A percentile compares a stretch with the other conserved stretches of the same genome.
phyloP scores from a whole-genome alignment of 2,329 filamentous ascomycete genomes.

The Thermomyces lanuginosus region DNA sequence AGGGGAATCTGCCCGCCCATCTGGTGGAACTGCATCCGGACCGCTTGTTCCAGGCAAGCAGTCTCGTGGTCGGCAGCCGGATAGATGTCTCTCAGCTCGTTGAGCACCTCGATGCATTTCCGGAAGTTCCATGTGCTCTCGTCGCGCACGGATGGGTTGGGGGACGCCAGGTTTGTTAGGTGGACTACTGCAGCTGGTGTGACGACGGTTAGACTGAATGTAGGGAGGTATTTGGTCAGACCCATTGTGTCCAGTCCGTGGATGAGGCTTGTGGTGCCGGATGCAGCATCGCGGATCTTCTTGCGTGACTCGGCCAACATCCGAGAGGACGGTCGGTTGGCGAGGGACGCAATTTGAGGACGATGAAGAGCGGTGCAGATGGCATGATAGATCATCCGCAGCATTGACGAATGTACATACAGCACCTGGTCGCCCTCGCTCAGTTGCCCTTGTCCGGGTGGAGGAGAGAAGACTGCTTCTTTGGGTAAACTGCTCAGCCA shows the following conservation, averaged over 20 bases:
- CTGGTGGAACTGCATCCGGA: conserved; percentile 13
- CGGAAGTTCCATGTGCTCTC: conserved; percentile 60
- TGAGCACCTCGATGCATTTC: conserved; percentile 72
- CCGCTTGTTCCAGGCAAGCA: conserved; percentile 19
- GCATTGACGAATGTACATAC: conserved; percentile 56
- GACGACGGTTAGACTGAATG: conserved; percentile 71
- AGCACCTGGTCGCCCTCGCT: conserved; percentile 33
- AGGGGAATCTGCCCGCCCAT: conserved; percentile 15
- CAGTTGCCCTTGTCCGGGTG: conserved; percentile 44
- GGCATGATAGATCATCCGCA: conserved; percentile 83
- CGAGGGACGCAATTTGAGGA: conserved; percentile 43
- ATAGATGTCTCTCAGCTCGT: conserved; percentile 67
- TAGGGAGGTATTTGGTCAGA: conserved; percentile 61
- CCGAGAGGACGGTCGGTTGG: conserved; percentile 25
- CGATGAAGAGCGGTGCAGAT: conserved; percentile 77
- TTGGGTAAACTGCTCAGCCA: conserved; percentile 57
- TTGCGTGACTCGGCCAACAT: conserved; percentile 56
- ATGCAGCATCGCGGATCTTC: conserved; percentile 65
- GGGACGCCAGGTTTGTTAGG: conserved; percentile 68
- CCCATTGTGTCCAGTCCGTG: conserved; percentile 53
- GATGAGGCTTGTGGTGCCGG: conserved; percentile 64
- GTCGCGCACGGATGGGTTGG: conserved; percentile 50
- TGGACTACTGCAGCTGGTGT: conserved; percentile 81
- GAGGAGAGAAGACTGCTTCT: conserved; percentile 49
- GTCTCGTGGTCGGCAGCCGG: conserved; percentile 63